phyloP scores from a whole-genome alignment of 2,329 filamentous ascomycete genomes.

The Colletotrichum melonis region DNA sequence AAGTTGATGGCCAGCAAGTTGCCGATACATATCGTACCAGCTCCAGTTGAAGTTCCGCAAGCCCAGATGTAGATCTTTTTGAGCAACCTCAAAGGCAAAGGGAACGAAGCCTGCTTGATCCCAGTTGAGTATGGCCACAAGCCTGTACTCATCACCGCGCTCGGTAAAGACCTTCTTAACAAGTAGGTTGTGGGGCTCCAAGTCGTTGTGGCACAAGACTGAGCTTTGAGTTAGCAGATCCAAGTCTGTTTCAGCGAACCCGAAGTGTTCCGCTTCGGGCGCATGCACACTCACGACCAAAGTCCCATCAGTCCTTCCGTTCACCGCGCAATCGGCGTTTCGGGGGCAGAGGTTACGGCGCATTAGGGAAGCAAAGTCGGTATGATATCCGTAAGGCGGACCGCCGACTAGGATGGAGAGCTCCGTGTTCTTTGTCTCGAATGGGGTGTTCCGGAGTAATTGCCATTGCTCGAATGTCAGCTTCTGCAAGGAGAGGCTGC shows the following conservation, averaged over 20 bases:
- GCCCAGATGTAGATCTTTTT: slow-evolving; percentile 5
- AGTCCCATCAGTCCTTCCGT: neutral
- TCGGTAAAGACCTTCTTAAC: neutral
- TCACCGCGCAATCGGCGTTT: neutral
- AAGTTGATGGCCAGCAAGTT: neutral
- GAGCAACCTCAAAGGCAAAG: neutral
- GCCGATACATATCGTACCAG: slow-evolving; percentile 19
- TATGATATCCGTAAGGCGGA: neutral
- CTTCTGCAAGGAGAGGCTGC: neutral
- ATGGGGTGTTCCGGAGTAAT: neutral
- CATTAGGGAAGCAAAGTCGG: neutral
- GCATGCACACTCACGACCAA: neutral
- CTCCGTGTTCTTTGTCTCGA: neutral
- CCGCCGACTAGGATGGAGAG: neutral
- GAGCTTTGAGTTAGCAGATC: neutral
- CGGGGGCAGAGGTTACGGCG: neutral
- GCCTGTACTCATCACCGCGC: neutral
- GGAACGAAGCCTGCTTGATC: slow-evolving; percentile 15
- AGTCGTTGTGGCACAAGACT: slow-evolving; percentile 23
- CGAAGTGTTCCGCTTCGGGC: neutral
- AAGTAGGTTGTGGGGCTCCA: slow-evolving; percentile 19
- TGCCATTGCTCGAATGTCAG: neutral
- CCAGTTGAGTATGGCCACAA: slow-evolving; percentile 16
- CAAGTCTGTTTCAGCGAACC: slow-evolving; percentile 10
- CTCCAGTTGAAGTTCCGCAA: neutral